phyloP scores from a whole-genome alignment of 2,329 filamentous ascomycete species.

The Ophiostoma ips region DNA sequence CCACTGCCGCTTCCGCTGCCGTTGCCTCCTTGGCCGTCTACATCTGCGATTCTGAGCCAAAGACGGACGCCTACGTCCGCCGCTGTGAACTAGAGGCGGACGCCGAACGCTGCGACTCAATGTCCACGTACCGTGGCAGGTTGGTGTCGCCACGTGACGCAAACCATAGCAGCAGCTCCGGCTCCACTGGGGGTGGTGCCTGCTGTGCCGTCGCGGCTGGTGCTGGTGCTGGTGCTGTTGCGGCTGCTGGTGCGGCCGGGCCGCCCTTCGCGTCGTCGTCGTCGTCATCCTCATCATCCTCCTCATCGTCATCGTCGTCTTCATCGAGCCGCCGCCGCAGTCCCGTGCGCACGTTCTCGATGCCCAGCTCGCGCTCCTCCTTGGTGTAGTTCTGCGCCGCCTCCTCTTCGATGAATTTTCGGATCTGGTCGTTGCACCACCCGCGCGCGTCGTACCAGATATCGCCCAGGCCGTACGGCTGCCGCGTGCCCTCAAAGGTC shows the following conservation, averaged over 20 bases:
- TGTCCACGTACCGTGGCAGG: constrained; percentile 30
- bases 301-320: constrained; percentile 40
- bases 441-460: constrained; percentile 24
- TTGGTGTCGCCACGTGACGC: constrained; percentile 30
- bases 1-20: too few relatives aligned
- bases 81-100: constrained; percentile 3
- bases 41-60: too few relatives aligned
- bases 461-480: constrained; percentile 23
- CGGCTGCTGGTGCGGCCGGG: constrained; percentile 1
- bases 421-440: constrained; percentile 20
- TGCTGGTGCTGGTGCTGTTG: constrained; percentile 12
- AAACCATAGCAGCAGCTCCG: constrained; percentile 35
- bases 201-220: too few relatives aligned
- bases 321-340: constrained; percentile 42
- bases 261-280: constrained; percentile 34
- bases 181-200: constrained; percentile 22
- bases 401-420: constrained; percentile 28
- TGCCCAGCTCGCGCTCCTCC: constrained; percentile 51
- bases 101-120: constrained; percentile 15
- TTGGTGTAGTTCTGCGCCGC: constrained; percentile 56
- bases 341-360: constrained; percentile 60
- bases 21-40: too few relatives aligned
- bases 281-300: constrained; percentile 41
- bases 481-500: constrained; percentile 22
- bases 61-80: constrained; percentile 5